phyloP scores from a whole-genome alignment of 441 rosid genomes.

The Kokia cookei region DNA sequence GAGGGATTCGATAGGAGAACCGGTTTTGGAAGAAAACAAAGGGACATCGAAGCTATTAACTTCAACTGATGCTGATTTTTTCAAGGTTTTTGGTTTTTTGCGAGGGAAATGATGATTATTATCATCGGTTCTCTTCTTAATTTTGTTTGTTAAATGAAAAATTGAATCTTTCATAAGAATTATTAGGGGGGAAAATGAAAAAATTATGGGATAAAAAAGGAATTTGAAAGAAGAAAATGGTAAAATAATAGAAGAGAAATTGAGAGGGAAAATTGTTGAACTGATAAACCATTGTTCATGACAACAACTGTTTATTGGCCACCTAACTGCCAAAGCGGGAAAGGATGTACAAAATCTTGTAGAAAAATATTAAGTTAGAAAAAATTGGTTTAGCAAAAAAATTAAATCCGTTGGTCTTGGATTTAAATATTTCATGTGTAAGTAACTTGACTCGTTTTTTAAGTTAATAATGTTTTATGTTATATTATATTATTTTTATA shows the following conservation, averaged over 20 bases:
- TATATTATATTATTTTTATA: too few relatives aligned
- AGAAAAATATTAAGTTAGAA: too few relatives aligned
- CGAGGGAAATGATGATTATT: not conserved
- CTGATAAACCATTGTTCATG: not conserved
- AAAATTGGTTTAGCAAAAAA: too few relatives aligned
- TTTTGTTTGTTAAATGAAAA: not conserved
- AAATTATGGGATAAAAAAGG: not conserved
- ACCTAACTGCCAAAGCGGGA: too few relatives aligned
- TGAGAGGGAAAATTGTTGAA: not conserved
- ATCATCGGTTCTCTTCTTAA: slow-evolving; percentile 5
- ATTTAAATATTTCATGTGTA: too few relatives aligned
- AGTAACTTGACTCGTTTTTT: too few relatives aligned
- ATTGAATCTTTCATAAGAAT: slow-evolving; percentile 15
- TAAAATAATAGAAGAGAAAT: not conserved
- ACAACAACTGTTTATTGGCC: too few relatives aligned
- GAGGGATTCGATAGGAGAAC: slow-evolving; percentile 36
- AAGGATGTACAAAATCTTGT: too few relatives aligned
- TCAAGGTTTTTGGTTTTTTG: slow-evolving; percentile 26
- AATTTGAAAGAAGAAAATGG: not conserved
- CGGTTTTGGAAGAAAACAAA: slow-evolving; percentile 40
- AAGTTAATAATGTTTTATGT: too few relatives aligned
- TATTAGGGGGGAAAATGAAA: not conserved
- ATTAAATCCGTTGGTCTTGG: too few relatives aligned
- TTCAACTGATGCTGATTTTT: slow-evolving; percentile 36
- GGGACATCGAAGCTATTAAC: slow-evolving; percentile 44